Evolutionary conservation across 2,329 filamentous ascomycete genomes (phyloP).

Genomic region (Gaeumannomyces sp.): DNA sequence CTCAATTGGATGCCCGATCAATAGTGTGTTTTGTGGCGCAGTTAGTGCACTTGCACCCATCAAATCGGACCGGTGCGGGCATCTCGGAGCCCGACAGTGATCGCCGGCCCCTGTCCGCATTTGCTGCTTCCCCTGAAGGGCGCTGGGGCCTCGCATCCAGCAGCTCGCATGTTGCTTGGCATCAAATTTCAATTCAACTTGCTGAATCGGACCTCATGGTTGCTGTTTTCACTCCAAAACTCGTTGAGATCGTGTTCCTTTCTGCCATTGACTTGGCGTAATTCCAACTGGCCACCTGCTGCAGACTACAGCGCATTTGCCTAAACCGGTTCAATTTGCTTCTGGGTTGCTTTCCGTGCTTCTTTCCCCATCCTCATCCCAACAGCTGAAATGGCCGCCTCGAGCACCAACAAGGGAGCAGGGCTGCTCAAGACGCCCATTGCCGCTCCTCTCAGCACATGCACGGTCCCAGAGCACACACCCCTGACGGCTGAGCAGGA

Average conservation of each 20-base stretch:
- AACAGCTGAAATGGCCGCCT: background rate
- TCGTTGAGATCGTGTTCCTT: too few relatives aligned
- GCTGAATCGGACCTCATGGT: too few relatives aligned
- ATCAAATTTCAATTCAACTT: background rate
- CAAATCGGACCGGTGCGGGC: too few relatives aligned
- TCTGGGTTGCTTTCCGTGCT: background rate
- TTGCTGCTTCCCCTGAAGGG: too few relatives aligned
- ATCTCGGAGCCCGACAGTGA: background rate
- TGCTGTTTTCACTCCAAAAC: too few relatives aligned
- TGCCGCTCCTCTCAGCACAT: conserved; percentile 46
- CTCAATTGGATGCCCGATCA: too few relatives aligned
- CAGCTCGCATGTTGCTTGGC: background rate
- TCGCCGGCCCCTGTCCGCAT: background rate
- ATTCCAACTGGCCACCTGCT: background rate
- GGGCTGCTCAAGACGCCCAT: conserved; percentile 39
- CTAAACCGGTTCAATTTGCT: background rate
- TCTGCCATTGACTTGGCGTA: too few relatives aligned
- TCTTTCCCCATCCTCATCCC: background rate
- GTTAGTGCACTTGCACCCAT: too few relatives aligned
- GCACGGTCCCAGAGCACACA: conserved; percentile 49
- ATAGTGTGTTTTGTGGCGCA: too few relatives aligned
- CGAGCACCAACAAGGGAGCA: background rate
- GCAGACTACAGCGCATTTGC: background rate
- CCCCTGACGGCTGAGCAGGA: conserved; percentile 70
- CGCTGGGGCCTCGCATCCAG: too few relatives aligned